Evolutionary conservation across 192 early-diverging fungal genomes (phyloP), one percentile per base, ranked within the genome.

Genomic region (Gryganskiella cystojenkinii): DNA sequence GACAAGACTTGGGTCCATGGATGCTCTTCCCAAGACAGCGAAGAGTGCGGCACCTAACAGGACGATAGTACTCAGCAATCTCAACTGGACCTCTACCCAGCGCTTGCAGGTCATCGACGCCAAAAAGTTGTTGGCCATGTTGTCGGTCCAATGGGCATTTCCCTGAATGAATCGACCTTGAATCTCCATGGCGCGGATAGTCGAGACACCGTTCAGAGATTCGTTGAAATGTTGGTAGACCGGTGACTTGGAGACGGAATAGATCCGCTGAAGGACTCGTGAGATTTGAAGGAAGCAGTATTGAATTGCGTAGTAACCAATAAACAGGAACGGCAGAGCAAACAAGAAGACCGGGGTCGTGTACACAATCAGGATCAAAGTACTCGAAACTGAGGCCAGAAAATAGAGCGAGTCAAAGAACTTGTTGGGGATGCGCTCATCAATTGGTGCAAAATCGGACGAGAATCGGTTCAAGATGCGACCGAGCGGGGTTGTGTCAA

Each of bases 1-100:
- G 15, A 94, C 94, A 72, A 94, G 82, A 31, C 95, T 95, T 3
- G 96, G 88, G 57, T 93, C 89, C 33, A 96, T 82, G 30, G 70
- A 10, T 1, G 37, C 47, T 4, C 72, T 50, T 7, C 59, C 64
- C 17, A 75, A 34, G n/a, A 75, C 72, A 0, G 64, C 64, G 30
- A 75, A 61, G 14, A 75, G 31, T 1, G 72, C 54, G 1, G 64
- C 59, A 49, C 57, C 55, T 8, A 75, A 33, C 42, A 67, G 20
- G 1, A 75, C 59, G 24, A 61, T 22, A 1, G 72, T 75, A 20
- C 93, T 91, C 64, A 75, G 27, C 40, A 75, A 28, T n/a, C 72
- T 28, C 24, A 75, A 20, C 59, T 75, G 72, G 13, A 75, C 61
- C 33, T 75, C 72, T 2, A 67, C 64, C 72, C 72, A 75, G 4